Base-by-base conservation (phyloP, 2,329 filamentous ascomycete species). In the Aureobasidium sp. region DNA sequence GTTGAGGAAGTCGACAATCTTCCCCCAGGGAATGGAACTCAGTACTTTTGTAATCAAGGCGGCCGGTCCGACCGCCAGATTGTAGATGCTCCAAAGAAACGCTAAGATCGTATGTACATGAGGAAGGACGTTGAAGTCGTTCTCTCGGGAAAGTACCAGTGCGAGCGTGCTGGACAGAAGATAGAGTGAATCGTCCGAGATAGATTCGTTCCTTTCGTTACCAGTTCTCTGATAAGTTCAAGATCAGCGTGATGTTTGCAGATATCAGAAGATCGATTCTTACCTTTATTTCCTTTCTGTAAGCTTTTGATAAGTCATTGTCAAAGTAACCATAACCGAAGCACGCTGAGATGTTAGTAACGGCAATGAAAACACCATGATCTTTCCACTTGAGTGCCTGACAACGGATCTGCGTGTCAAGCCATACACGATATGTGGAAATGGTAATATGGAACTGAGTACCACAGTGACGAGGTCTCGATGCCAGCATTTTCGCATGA, bases 81-180 rank as follows among this genome's bases (percentile, higher is more conserved):
- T 57, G 39, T 48, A 63, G 84, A 70, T 20, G 76, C 71, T 15
- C 63, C 69, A 72, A 80, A 89, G 69, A 66, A 88, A 89, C 0
- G 83, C 80, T 29, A 90, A 74, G 5, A 81, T 79, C 0, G 84
- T 79, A 66, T 90, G 86, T 0, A 88, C 68, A 68, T 84, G 88
- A 0, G 86, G 81, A 1, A 88, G 74, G 2, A 84, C 80, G 64
- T 86, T 63, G 44, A 57, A 63, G 29, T 67, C 64, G 12, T 61
- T 60, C 9, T 64, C 61, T 17, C 61, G 51, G n/a, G 48, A 51
- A 1, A 66, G 46, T 0, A 82, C 75, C 2, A 82, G 70, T 2
- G 71, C 65, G 59, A 79, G 76, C 0, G 77, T 60, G 36, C 43
- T 51, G 24, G 46, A 41, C 12, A 60, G 57, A n/a, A 60, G 46